A percentile compares a stretch with the other conserved stretches of the same genome.
phyloP scores from a whole-genome alignment of 495 filamentous ascomycete species.

The Aspergillus steynii region DNA sequence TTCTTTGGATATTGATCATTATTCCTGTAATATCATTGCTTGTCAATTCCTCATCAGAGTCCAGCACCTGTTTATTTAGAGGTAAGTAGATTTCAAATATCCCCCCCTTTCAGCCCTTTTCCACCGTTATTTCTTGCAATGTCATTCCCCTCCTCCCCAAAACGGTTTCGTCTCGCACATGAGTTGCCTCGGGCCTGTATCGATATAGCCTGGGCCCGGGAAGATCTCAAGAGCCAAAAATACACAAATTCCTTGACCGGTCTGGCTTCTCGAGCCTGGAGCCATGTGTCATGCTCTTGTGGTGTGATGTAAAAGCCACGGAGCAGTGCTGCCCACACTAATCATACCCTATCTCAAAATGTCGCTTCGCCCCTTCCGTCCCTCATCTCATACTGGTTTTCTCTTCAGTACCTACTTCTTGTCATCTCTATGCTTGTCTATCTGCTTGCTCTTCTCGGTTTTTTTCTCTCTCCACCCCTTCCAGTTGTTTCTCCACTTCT shows the following conservation, averaged over 20 bases:
- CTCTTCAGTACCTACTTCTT: neutral
- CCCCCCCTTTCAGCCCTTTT: too few species aligned
- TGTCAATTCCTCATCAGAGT: too few species aligned
- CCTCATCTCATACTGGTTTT: neutral
- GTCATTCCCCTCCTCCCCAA: neutral
- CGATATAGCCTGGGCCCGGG: too few species aligned
- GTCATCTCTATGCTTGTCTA: neutral
- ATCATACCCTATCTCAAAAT: neutral
- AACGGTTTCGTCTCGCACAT: neutral
- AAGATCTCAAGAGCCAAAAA: neutral
- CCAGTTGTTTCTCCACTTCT: neutral
- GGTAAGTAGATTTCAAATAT: neutral
- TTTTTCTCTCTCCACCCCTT: neutral
- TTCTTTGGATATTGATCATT: neutral
- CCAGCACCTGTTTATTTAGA: neutral
- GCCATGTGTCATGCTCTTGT: neutral
- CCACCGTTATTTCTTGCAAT: neutral
- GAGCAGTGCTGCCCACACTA: neutral
- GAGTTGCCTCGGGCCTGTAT: neutral
- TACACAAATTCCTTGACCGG: neutral
- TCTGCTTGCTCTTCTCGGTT: neutral
- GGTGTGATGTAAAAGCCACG: constrained; percentile 4
- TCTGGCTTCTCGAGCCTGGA: neutral
- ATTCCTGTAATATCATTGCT: neutral
- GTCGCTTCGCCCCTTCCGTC: neutral